A percentile compares a stretch with the other conserved stretches of the same genome.
These are phyloP conservation scores for Apostasia shenzhenica DNA, from an alignment of 106 monocot genomes.

Conservation along the genomic window DNA sequence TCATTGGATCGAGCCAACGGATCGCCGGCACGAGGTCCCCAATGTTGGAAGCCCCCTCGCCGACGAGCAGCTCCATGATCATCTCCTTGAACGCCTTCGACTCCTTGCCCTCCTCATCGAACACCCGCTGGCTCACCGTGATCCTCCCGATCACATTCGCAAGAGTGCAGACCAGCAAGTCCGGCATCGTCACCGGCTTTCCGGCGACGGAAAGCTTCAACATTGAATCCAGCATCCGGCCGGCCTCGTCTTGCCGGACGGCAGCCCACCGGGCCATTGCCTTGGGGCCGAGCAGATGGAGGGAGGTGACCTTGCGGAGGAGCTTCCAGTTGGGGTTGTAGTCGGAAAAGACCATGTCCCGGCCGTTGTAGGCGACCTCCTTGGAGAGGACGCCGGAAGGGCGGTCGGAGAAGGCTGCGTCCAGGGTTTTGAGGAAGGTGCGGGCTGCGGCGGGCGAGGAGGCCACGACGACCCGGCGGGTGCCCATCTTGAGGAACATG, in stretches of 20 bases:
- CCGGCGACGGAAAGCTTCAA: neutral
- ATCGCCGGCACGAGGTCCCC: constrained; percentile 35
- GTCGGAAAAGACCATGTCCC: constrained; percentile 15
- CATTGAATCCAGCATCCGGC: constrained; percentile 24
- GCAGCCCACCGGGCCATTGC: constrained; percentile 17
- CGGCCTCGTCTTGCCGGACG: constrained; percentile 20
- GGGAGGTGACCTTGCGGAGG: constrained; percentile 20
- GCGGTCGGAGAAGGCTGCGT: constrained; percentile 15
- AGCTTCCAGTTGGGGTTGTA: constrained; percentile 28
- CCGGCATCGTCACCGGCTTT: constrained; percentile 8
- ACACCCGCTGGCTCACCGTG: constrained; percentile 24
- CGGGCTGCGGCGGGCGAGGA: constrained; percentile 15
- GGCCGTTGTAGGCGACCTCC: constrained; percentile 11
- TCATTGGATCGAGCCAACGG: constrained; percentile 31
- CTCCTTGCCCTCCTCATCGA: constrained; percentile 17
- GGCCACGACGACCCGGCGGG: constrained; percentile 3
- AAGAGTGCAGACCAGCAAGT: constrained; percentile 14
- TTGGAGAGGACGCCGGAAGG: constrained; percentile 1
- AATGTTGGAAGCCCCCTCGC: constrained; percentile 23
- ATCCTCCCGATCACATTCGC: constrained; percentile 40
- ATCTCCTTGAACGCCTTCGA: constrained; percentile 31
- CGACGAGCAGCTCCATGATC: constrained; percentile 27
- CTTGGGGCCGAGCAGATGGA: constrained; percentile 21
- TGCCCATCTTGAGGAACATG: constrained; percentile 17
- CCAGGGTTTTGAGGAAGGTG: constrained; percentile 14